Evolutionary conservation across 1,284 basidiomycete genomes (phyloP), one percentile per base, ranked within the genome.

Genomic region (Fomitopsis pinicola): DNA sequence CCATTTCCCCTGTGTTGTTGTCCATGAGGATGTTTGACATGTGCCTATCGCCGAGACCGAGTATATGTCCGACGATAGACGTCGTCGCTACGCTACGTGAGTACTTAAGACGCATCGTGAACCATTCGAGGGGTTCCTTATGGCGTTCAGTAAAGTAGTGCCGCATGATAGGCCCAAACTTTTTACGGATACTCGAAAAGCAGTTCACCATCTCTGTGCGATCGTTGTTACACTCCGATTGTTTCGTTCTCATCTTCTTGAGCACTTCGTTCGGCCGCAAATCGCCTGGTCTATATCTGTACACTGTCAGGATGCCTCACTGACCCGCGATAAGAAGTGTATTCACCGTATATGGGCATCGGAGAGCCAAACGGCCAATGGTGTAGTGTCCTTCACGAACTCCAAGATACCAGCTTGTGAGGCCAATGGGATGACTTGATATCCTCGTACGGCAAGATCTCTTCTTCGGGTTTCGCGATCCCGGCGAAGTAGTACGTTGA

Each of bases 41-140:
- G 72, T 99, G 97, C 17, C 97, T 85, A 72, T 99, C 97, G 0
- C 97, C 97, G 0, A 99, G 80, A 3, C 97, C 97, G 19, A 98
- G 79, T 52, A 98, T 80, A 71, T 97, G 92, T 0, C 97, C 97
- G 12, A 98, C 92, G 63, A 99, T 97, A 12, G 94, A 97, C 6
- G 89, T 95, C 0, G 94, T 94, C 5, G 97, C 96, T 10, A 96
- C 91, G 70, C 93, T 96, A 40, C 97, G 85, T 1, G 91, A 88
- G 73, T 98, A 99, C 67, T 88, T 89, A 15, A 98, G 77, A 22
- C 95, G 85, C 87, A 91, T 96, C n/a, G 88, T 82, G 71, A 96
- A 98, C 97, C 97, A 98, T 0, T 88, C 82, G 68, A 92, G 88
- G 2, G 97, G 97, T 1, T 84, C 84, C 69, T 92, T 95, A 74